Base-by-base conservation (phyloP, 768 basidiomycete species). In the Harrya chromipes region DNA sequence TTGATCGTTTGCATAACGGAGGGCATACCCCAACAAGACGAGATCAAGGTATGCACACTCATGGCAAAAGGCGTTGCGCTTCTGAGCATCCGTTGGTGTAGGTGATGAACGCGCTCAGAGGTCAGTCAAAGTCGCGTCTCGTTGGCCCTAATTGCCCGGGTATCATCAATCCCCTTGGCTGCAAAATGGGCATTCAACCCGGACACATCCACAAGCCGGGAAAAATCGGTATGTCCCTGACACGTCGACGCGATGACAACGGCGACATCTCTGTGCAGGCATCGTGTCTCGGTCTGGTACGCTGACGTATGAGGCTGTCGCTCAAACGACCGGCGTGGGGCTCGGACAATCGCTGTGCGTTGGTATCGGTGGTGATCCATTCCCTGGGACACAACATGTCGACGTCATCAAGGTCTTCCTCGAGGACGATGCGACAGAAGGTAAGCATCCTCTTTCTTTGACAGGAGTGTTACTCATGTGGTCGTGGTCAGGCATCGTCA, bases 81-180 rank as follows among this genome's bases (percentile, higher is more conserved):
- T 45, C 23, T 55, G 40, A 57, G 23, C 10, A 6, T 6, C 14
- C 46, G 12, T 12, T 35, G 37, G 38, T 26, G 38, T 47, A 93
- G 91, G 88, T 99, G 53, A 84, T 88, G 76, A 89, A 95, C 65
- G 97, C 93, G 12, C 81, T 99, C 59, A 92, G 90, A 69, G 84
- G 83, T 64, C 97, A 99, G 70, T 93, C 85, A 45, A 91, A 87
- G 61, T 94, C 92, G 52, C 87, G 97, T 60, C 87, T 99, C 59
- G 91, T 99, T 43, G 97, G 97, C 17, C 97, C 97, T 35, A 99
- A 99, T 72, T 99, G 97, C 72, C 97, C 97, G 2, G 97, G 97
- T 66, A 85, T 99, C 62, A 97, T 98, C 65, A 94, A 95, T 64
- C 94, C 95, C 16, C 77, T 87, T 35, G 95, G 95, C 19, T 99